Evolutionary conservation across 805 yeast genomes (phyloP).

Genomic region (Kockiozyma suomiensis): DNA sequence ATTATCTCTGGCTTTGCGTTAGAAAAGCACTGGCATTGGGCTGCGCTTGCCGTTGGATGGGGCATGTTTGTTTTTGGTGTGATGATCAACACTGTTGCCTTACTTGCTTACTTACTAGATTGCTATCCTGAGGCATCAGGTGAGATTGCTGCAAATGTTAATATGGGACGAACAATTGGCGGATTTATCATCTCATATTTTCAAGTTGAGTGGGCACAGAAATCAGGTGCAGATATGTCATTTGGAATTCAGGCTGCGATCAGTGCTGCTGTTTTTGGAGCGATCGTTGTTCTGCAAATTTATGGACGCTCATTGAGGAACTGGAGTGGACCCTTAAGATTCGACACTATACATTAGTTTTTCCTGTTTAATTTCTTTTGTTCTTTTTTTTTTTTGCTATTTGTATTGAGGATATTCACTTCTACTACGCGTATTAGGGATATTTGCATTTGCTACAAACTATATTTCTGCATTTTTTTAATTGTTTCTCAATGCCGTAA

Average conservation of each 20-base stretch:
- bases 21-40: conserved; percentile 10
- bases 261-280: not conserved
- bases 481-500: too few relatives aligned
- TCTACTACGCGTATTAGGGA: too few relatives aligned
- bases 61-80: conserved; percentile 15
- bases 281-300: conserved; percentile 2
- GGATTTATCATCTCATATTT: conserved; percentile 11
- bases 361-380: too few relatives aligned
- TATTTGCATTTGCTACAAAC: too few relatives aligned
- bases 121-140: conserved; percentile 18
- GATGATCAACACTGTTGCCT: conserved; percentile 10
- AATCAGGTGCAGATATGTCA: not conserved
- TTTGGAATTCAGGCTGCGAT: conserved; percentile 15
- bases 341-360: not conserved
- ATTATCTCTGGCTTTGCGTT: conserved; percentile 12
- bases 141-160: conserved; percentile 2
- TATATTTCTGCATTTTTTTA: too few relatives aligned
- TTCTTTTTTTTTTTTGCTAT: too few relatives aligned
- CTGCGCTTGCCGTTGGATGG: conserved; percentile 12
- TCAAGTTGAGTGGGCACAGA: conserved; percentile 12
- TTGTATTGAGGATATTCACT: too few relatives aligned
- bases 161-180: conserved; percentile 12
- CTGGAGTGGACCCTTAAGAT: conserved; percentile 11
- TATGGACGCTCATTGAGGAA: not conserved
- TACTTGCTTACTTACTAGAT: conserved; percentile 8